Percentiles rank a stretch among this genome's conserved stretches.
Evolutionary conservation across 2,329 filamentous ascomycete genomes (phyloP).

Genomic region (Xylariaceae sp.): DNA sequence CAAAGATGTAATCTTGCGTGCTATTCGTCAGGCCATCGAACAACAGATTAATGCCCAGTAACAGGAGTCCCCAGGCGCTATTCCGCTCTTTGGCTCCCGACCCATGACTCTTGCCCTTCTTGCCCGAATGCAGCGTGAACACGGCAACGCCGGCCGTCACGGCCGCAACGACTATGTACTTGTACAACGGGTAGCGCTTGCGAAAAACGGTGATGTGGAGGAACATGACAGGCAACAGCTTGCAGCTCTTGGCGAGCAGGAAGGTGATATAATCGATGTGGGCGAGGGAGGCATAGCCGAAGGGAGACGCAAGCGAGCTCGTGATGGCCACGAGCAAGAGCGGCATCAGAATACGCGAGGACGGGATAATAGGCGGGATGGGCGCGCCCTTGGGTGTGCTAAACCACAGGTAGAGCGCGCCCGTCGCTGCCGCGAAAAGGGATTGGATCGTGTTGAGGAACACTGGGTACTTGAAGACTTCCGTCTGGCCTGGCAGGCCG

Average conservation of each 20-base stretch:
- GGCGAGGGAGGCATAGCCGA: constrained; percentile 88
- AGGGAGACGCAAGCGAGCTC: constrained; percentile 87
- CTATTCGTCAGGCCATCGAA: constrained; percentile 97
- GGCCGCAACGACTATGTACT: constrained; percentile 90
- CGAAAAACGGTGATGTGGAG: constrained; percentile 92
- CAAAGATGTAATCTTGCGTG: constrained; percentile 94
- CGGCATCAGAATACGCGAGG: constrained; percentile 73
- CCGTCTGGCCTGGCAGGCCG: constrained; percentile 64
- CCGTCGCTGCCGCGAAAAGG: constrained; percentile 81
- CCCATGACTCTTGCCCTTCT: constrained; percentile 54
- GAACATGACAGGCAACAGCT: constrained; percentile 98
- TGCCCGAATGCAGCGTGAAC: constrained; percentile 85
- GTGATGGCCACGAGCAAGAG: constrained; percentile 86
- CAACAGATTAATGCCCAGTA: constrained; percentile 87
- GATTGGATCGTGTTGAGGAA: constrained; percentile 98
- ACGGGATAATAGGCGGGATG: constrained; percentile 76
- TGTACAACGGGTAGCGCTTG: constrained; percentile 89
- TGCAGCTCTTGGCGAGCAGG: constrained; percentile 96
- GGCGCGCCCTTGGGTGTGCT: constrained; percentile 61
- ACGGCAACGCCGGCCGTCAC: constrained; percentile 93
- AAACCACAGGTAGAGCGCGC: constrained; percentile 77
- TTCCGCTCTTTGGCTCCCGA: constrained; percentile 61
- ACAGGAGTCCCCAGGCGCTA: constrained; percentile 77
- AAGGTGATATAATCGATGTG: constrained; percentile 99
- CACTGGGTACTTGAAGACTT: constrained; percentile 91